Base-by-base conservation (phyloP, 768 basidiomycete genomes). In the Suillus fuscotomentosus region DNA sequence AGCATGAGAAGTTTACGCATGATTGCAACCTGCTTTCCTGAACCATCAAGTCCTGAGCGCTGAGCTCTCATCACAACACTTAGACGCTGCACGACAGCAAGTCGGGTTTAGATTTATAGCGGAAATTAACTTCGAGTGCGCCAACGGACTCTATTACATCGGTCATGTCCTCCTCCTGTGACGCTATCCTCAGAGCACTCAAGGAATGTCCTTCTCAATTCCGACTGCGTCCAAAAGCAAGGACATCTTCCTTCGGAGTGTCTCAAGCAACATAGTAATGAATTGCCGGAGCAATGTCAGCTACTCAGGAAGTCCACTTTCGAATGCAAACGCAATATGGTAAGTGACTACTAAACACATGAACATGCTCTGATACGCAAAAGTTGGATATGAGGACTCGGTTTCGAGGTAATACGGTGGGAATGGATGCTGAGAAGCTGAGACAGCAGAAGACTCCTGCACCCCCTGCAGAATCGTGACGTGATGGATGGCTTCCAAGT, bases 271-370 rank as follows among this genome's bases (percentile, higher is more conserved):
- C 91, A 95, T 76, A 78, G 76, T 27, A 80, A 88, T 61, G 89
- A 94, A 67, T 82, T 97, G 31, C 94, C 95, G 2, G 87, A 91
- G 69, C 83, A 90, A 69, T 97, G 95, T 73, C 86, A 87, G 72
- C 83, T 86, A 34, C 78, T 97, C 62, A 83, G 95, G 60, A 88
- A 86, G 75, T 92, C 92, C 13, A 88, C 91, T 1, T 95, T 91
- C 69, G 92, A 96, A 68, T 97, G 95, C 79, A 97, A 97, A 76
- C 83, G 93, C 64, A 92, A 89, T 50, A 91, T 94, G 91, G 93
- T 94, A 64, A 64, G 87, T 80, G 14, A 34, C 5, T 51, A 38
- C 38, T 65, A 59, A 57, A 48, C 3, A 39, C 24, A 54, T 27
- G 43, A 54, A 59, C 20, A 27, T 66, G 31, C 31, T 62, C 38